Percentiles rank a stretch among this genome's conserved stretches.
phyloP scores from a whole-genome alignment of 2,329 filamentous ascomycete genomes.

The Aureobasidium sp. region DNA sequence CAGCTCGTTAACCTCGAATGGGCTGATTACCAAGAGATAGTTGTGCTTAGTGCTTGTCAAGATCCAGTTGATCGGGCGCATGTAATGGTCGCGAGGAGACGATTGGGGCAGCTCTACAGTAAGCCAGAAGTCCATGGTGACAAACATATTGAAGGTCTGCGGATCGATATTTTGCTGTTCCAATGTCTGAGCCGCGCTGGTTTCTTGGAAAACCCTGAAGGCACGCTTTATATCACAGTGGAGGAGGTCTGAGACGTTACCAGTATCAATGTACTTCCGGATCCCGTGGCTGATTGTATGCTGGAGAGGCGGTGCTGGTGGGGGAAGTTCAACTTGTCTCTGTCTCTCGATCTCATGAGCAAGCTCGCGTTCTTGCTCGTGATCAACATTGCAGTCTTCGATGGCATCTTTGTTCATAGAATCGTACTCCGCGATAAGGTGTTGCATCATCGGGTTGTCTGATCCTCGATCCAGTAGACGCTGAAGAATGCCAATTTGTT shows the following conservation, averaged over 20 bases:
- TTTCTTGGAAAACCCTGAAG: slow-evolving; percentile 2
- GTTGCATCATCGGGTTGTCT: background rate
- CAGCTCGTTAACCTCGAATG: slow-evolving; percentile 50
- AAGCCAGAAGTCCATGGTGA: slow-evolving; percentile 22
- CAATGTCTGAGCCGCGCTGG: background rate
- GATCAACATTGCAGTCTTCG: slow-evolving; percentile 36
- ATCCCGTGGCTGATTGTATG: slow-evolving; percentile 37
- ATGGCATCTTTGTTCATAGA: slow-evolving; percentile 25
- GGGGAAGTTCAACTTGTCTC: slow-evolving; percentile 41
- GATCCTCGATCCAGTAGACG: background rate
- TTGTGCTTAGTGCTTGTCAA: slow-evolving; percentile 27
- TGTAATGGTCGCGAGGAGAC: slow-evolving; percentile 39
- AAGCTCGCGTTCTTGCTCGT: slow-evolving; percentile 63
- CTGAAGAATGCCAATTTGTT: background rate
- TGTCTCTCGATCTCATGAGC: slow-evolving; percentile 56
- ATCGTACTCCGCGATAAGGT: slow-evolving; percentile 13
- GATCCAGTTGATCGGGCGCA: slow-evolving; percentile 48
- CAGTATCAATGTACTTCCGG: slow-evolving; percentile 30
- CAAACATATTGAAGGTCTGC: background rate
- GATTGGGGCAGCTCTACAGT: slow-evolving; percentile 45
- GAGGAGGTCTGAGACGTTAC: slow-evolving; percentile 18
- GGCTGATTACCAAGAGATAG: slow-evolving; percentile 49
- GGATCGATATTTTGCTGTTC: background rate
- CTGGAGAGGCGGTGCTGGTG: slow-evolving; percentile 23
- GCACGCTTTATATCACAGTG: slow-evolving; percentile 13